These are phyloP conservation scores for Fistulifera solaris DNA, from an alignment of 108 stramenopile genomes.

Conservation along the genomic window DNA sequence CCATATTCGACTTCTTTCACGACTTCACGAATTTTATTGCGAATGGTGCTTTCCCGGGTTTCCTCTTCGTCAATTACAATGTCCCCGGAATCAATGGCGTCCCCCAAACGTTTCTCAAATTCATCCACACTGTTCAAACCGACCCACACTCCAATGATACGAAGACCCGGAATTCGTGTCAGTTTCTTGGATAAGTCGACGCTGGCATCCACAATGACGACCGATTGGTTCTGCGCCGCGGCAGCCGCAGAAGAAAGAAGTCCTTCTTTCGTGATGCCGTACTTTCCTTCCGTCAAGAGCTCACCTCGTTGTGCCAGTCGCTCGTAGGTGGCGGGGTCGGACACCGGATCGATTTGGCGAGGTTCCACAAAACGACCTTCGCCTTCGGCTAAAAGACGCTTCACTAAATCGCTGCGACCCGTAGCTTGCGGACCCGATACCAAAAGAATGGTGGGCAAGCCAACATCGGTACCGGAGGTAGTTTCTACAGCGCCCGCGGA, in stretches of 20 bases:
- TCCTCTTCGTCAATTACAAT: constrained; percentile 49
- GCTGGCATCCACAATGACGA: constrained; percentile 76
- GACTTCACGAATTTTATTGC: constrained; percentile 48
- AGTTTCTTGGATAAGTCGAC: constrained; percentile 51
- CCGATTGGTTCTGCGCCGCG: constrained; percentile 12
- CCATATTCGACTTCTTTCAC: constrained; percentile 79
- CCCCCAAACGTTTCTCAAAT: constrained; percentile 47
- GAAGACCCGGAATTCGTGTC: constrained; percentile 29
- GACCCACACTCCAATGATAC: constrained; percentile 77
- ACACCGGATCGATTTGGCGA: constrained; percentile 22
- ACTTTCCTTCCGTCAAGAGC: constrained; percentile 45
- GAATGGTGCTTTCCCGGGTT: constrained; percentile 42
- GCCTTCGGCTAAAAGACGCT: constrained; percentile 36
- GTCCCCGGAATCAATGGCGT: constrained; percentile 33
- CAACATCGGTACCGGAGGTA: background rate
- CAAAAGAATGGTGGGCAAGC: constrained; percentile 50
- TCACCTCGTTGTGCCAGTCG: constrained; percentile 39
- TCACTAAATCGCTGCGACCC: constrained; percentile 61
- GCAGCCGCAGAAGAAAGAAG: constrained; percentile 36
- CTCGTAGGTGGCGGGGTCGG: constrained; percentile 53
- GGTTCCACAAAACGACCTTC: constrained; percentile 43
- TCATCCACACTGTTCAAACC: constrained; percentile 52
- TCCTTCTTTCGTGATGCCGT: constrained; percentile 55
- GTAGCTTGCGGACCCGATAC: constrained; percentile 73
- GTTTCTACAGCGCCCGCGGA: background rate